Conservation (phyloP, 441 rosid species). For the Erysimum cheiri region DNA sequence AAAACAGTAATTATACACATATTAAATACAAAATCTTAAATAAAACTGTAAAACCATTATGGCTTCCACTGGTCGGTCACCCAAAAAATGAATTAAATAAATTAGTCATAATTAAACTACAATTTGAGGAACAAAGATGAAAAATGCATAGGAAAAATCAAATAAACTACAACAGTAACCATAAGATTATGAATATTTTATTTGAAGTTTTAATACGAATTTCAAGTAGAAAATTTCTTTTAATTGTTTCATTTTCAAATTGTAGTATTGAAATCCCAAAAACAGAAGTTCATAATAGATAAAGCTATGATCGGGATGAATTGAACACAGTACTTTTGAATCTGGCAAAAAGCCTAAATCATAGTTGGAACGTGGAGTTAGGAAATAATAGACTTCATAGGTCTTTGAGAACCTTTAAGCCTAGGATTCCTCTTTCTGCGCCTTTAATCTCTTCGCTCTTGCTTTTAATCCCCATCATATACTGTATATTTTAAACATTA, state of each 20-base stretch:
- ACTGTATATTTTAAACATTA: background rate
- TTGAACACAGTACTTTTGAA: conserved; percentile 1
- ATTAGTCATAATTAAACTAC: background rate
- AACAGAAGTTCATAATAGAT: conserved; percentile 2
- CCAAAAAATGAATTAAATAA: background rate
- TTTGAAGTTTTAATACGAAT: no score
- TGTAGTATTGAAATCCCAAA: background rate
- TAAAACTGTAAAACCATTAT: background rate
- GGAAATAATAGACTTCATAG: conserved; percentile 31
- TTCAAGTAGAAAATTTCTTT: background rate
- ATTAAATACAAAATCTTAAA: background rate
- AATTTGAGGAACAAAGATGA: background rate
- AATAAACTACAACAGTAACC: conserved; percentile 1
- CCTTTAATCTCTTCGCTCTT: conserved; percentile 32
- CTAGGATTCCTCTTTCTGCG: conserved; percentile 47
- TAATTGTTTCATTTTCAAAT: background rate
- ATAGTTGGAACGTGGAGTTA: conserved; percentile 37
- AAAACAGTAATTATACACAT: background rate
- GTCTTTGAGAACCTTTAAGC: conserved; percentile 33
- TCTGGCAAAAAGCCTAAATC: conserved; percentile 36
- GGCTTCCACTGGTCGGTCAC: background rate
- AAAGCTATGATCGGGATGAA: background rate
- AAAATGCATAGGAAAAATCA: background rate
- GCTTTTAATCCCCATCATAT: conserved; percentile 1
- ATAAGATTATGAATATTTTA: background rate